phyloP scores from a whole-genome alignment of 2,329 filamentous ascomycete species.

The Westerdykella aurantiaca region DNA sequence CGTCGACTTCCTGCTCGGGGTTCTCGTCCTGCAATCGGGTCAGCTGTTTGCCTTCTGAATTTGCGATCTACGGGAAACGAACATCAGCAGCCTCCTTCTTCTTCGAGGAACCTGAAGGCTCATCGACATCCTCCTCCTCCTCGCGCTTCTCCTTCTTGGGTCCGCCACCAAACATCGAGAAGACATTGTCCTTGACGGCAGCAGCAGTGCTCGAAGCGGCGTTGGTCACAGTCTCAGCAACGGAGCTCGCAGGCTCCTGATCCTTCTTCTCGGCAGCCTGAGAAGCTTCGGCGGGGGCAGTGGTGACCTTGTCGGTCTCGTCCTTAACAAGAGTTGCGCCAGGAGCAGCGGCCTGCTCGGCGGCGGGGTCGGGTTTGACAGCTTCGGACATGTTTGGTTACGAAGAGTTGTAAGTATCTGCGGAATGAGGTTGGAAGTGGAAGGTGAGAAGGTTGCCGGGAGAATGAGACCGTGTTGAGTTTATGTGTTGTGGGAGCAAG shows the following conservation, averaged over 20 bases:
- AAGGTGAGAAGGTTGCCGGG: background rate
- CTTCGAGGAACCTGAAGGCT: constrained; percentile 77
- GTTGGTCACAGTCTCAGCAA: constrained; percentile 36
- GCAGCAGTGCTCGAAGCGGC: constrained; percentile 22
- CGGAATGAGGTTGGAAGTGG: background rate
- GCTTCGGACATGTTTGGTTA: constrained; percentile 33
- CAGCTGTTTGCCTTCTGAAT: constrained; percentile 5
- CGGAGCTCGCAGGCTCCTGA: constrained; percentile 44
- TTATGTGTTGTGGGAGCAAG: background rate
- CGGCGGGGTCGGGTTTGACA: constrained; percentile 39
- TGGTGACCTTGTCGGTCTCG: constrained; percentile 43
- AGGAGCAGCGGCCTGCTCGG: constrained; percentile 35
- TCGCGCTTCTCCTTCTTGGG: constrained; percentile 93
- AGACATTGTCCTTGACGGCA: constrained; percentile 58
- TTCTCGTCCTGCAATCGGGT: constrained; percentile 54
- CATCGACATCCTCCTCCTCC: constrained; percentile 64
- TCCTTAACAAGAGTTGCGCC: constrained; percentile 38
- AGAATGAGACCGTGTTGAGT: too few relatives aligned
- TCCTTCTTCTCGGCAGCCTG: constrained; percentile 53
- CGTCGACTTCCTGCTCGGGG: constrained; percentile 84
- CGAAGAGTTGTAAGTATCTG: background rate
- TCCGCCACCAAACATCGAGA: constrained; percentile 98
- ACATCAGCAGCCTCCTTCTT: constrained; percentile 45
- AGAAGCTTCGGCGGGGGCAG: constrained; percentile 29
- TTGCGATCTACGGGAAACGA: constrained; percentile 7